Base-by-base conservation (phyloP, 371 early-diverging fungal genomes). In the Synchytrium microbalum region DNA sequence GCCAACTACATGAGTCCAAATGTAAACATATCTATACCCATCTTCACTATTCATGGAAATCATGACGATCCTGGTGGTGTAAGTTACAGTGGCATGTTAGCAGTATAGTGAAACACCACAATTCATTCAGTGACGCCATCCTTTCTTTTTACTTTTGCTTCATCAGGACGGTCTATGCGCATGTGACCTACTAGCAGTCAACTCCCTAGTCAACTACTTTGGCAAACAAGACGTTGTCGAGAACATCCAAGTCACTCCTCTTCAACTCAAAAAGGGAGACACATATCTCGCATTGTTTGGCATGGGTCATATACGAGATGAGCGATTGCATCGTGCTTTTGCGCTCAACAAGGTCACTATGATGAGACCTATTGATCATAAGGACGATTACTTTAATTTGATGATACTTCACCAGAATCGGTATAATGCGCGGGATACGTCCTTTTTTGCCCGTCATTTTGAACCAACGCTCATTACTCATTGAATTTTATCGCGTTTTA, bases 41-140 rank as follows among this genome's bases (percentile, higher is more conserved):
- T 98, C 0, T 95, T 98, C 70, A 86, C 94, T 0, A 99, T 99
- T 51, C 98, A 99, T 72, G 99, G 99, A 0, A 99, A 99, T 78
- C 99, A 99, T 69, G 99, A 99, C 71, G 99, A 99, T 81, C 99
- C 99, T 3, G 81, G 88, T 14, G 98, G 98, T 3, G 80, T 86
- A 63, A 74, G 73, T 46, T 54, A 31, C 25, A 51, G 19, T 46
- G 27, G 30, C 24, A 3, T 10, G 62, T 24, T 58, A 51, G 19
- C 30, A 30, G 30, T 38, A 3, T 10, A 62, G 8, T 58, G 31
- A 5, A 5, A 38, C 19, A 5, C 46, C 46, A 38, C 46, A 38
- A 5, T 19, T 19, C 46, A 38, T 13, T 23, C 13, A 19, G 51
- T 19, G 19, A 13, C 64, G 24, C 26, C 1, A 16, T 10, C 2